Evolutionary conservation across 257 asterid genomes (phyloP).

Genomic region (Przewalskia tangutica): DNA sequence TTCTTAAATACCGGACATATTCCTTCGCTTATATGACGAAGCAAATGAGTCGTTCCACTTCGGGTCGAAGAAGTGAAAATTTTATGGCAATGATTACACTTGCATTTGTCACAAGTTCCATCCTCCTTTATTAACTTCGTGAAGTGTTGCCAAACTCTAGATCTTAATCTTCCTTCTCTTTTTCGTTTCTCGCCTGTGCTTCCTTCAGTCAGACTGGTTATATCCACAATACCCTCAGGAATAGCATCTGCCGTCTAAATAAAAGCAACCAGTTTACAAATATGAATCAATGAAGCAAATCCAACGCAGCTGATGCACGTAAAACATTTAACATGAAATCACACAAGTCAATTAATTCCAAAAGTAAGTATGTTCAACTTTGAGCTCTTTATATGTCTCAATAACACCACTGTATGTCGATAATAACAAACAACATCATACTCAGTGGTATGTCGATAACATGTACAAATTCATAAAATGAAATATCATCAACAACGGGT

Average conservation of each 20-base stretch:
- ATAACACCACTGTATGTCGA: background rate
- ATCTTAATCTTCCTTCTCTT: slow-evolving; percentile 66
- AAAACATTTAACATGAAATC: background rate
- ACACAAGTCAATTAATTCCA: background rate
- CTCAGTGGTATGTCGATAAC: background rate
- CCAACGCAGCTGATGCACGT: background rate
- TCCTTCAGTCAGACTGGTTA: slow-evolving; percentile 41
- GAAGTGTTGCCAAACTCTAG: slow-evolving; percentile 86
- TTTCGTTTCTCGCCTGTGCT: slow-evolving; percentile 56
- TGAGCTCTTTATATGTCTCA: background rate
- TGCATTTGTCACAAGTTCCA: slow-evolving; percentile 64
- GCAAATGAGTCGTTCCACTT: slow-evolving; percentile 84
- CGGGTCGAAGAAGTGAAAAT: slow-evolving; percentile 61
- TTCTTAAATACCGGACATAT: slow-evolving; percentile 56
- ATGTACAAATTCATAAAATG: background rate
- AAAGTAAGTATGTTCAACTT: background rate
- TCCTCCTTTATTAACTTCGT: slow-evolving; percentile 72
- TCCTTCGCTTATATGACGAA: slow-evolving; percentile 74
- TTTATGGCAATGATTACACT: slow-evolving; percentile 75
- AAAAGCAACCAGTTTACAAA: background rate
- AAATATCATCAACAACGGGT: background rate
- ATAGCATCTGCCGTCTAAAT: slow-evolving; percentile 46
- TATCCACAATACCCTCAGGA: slow-evolving; percentile 38
- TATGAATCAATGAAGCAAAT: background rate
- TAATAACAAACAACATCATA: background rate